A percentile compares a stretch with the other conserved stretches of the same genome.
Evolutionary conservation across 2,329 filamentous ascomycete species (phyloP).

Genomic region (Aspergillus niger): DNA sequence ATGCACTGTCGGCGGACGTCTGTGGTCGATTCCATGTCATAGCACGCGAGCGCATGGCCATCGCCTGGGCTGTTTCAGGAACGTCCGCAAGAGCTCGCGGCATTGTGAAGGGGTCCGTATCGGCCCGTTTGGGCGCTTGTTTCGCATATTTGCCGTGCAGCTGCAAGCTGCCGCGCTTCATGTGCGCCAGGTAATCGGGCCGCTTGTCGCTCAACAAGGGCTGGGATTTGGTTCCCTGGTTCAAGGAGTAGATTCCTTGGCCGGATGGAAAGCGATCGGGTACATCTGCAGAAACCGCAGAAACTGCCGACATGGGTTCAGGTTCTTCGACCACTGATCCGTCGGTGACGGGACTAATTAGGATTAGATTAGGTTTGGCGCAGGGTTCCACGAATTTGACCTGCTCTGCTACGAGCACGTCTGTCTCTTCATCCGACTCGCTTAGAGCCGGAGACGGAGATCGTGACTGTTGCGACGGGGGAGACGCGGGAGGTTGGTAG

Average conservation of each 20-base stretch:
- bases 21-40: slow-evolving; percentile 28
- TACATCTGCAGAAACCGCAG: slow-evolving; percentile 7
- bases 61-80: slow-evolving; percentile 18
- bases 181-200: not conserved
- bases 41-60: slow-evolving; percentile 24
- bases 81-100: slow-evolving; percentile 30
- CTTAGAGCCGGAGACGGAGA: slow-evolving; percentile 32
- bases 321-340: slow-evolving; percentile 11
- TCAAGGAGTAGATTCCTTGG: slow-evolving; percentile 17
- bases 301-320: slow-evolving; percentile 9
- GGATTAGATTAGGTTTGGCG: slow-evolving; percentile 34
- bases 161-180: slow-evolving; percentile 16
- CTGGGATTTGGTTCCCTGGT: slow-evolving; percentile 21
- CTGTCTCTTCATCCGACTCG: slow-evolving; percentile 35
- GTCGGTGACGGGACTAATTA: slow-evolving; percentile 32
- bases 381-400: slow-evolving; percentile 35
- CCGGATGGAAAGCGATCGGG: slow-evolving; percentile 5
- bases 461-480: slow-evolving; percentile 19
- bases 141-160: slow-evolving; percentile 9
- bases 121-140: not conserved
- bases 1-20: slow-evolving; percentile 19
- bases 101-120: slow-evolving; percentile 18
- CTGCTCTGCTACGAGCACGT: slow-evolving; percentile 36
- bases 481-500: slow-evolving; percentile 31
- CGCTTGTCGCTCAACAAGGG: slow-evolving; percentile 16